Percentiles rank a stretch among this genome's conserved stretches.
phyloP scores from a whole-genome alignment of 805 yeast genomes.

The Brettanomyces sp. region DNA sequence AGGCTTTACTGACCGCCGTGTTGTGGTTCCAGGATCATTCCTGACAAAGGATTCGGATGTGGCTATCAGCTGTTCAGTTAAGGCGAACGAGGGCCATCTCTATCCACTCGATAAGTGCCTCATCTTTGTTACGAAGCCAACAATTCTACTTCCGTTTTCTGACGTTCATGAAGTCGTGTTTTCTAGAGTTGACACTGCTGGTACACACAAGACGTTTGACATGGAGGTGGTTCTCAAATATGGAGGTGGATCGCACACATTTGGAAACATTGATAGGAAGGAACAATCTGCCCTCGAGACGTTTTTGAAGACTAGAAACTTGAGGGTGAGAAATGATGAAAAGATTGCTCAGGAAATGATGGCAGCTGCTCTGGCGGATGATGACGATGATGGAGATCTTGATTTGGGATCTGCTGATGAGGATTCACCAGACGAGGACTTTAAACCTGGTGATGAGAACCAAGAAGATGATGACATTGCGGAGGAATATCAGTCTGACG shows the following conservation, averaged over 20 bases:
- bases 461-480: slow-evolving; percentile 47
- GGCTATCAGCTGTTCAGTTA: slow-evolving; percentile 84
- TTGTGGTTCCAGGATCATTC: slow-evolving; percentile 78
- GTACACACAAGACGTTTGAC: slow-evolving; percentile 85
- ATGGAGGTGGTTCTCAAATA: slow-evolving; percentile 66
- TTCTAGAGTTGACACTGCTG: slow-evolving; percentile 67
- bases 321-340: slow-evolving; percentile 80
- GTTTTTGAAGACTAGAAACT: slow-evolving; percentile 67
- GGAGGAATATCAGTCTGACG: slow-evolving; percentile 74
- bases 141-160: slow-evolving; percentile 78
- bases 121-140: slow-evolving; percentile 87
- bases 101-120: slow-evolving; percentile 90
- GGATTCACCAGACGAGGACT: slow-evolving; percentile 83
- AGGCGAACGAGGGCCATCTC: slow-evolving; percentile 90
- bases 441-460: slow-evolving; percentile 41
- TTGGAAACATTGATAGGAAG: slow-evolving; percentile 82
- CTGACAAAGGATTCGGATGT: slow-evolving; percentile 69
- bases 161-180: slow-evolving; percentile 72
- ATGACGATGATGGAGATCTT: slow-evolving; percentile 45
- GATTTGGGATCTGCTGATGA: slow-evolving; percentile 74
- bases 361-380: slow-evolving; percentile 63
- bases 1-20: slow-evolving; percentile 82
- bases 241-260: slow-evolving; percentile 62
- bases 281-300: slow-evolving; percentile 76
- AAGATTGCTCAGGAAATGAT: slow-evolving; percentile 77